Conservation (phyloP, 1,139 yeast species). For the Pichia sp. region DNA sequence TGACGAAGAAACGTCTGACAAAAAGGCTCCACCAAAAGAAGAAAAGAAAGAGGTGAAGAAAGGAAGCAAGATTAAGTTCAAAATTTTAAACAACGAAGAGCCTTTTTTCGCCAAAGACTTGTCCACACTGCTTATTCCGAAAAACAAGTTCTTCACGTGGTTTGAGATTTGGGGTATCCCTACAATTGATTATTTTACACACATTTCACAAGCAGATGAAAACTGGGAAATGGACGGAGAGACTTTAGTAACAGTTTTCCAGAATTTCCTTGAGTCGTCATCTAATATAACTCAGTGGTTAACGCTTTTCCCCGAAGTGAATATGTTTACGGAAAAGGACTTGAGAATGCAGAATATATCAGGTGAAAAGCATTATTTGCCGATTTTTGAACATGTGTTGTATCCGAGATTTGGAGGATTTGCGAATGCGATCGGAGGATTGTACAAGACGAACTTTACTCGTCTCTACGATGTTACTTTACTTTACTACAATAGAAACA, state of each 20-base stretch:
- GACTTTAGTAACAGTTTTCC: conserved; percentile 29
- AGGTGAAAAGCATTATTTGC: conserved; percentile 49
- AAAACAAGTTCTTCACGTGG: conserved; percentile 58
- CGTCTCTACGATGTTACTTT: conserved; percentile 53
- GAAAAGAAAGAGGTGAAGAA: conserved; percentile 10
- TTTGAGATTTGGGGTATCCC: conserved; percentile 56
- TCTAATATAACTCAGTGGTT: conserved; percentile 43
- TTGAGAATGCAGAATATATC: conserved; percentile 46
- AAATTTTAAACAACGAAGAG: conserved; percentile 12
- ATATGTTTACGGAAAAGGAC: conserved; percentile 50
- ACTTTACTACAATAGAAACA: conserved; percentile 34
- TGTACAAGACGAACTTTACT: conserved; percentile 39
- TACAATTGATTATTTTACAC: conserved; percentile 38
- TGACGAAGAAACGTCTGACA: conserved; percentile 1
- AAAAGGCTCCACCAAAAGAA: conserved; percentile 1
- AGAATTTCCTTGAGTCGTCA: conserved; percentile 16
- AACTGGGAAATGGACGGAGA: conserved; percentile 54
- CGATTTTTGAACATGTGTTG: conserved; percentile 48
- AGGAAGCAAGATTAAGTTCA: conserved; percentile 8
- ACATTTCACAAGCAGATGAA: conserved; percentile 51
- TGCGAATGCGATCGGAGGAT: conserved; percentile 45
- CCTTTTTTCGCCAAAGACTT: conserved; percentile 25
- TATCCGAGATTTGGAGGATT: conserved; percentile 62
- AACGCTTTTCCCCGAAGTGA: conserved; percentile 69
- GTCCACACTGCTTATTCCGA: conserved; percentile 35